A percentile compares a stretch with the other conserved stretches of the same genome.
These are phyloP conservation scores for Solanum lycopersicoides DNA, from an alignment of 257 asterid genomes.

Conservation along the genomic window DNA sequence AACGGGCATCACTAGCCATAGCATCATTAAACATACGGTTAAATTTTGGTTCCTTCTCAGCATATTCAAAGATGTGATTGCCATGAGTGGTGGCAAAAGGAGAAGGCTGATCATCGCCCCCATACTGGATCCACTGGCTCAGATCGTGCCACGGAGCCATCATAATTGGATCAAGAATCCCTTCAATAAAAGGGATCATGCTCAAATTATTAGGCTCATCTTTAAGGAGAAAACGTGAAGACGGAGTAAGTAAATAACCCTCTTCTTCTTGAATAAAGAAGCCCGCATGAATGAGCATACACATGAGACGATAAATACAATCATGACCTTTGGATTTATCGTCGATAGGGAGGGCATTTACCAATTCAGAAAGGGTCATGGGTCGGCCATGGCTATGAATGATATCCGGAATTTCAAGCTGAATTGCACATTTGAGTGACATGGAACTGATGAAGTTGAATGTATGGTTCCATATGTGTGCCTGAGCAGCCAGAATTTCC, in stretches of 20 bases:
- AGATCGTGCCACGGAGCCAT: background rate
- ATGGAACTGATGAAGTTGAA: no score
- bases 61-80: background rate
- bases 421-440: no score
- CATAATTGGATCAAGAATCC: background rate
- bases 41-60: background rate
- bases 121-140: background rate
- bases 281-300: background rate
- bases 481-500: no score
- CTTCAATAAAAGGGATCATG: background rate
- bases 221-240: background rate
- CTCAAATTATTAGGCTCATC: background rate
- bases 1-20: constrained; percentile 1
- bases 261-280: background rate
- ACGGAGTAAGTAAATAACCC: background rate
- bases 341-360: constrained; percentile 1
- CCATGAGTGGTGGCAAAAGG: background rate
- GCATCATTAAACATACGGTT: background rate
- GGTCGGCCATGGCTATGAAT: no score
- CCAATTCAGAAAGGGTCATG: no score
- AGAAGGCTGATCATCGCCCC: background rate
- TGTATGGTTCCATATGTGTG: no score
- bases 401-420: no score
- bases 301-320: constrained; percentile 1
- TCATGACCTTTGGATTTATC: background rate